Evolutionary conservation across 176 grass and related monocot species (phyloP), one percentile per base, ranked within the genome.

Genomic region (Typha latifolia): DNA sequence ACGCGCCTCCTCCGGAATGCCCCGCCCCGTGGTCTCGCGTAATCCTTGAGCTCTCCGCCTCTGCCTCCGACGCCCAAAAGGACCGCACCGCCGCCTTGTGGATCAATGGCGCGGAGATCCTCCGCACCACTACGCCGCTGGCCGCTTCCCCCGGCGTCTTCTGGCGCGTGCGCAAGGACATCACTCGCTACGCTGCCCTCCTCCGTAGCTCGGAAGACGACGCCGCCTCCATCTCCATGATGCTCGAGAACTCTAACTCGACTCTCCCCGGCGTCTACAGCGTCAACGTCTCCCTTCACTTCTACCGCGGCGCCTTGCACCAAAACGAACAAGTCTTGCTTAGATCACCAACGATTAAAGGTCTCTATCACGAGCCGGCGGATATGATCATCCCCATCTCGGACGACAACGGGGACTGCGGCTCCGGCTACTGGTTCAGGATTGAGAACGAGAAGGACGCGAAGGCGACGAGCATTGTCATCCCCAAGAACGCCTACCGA

Each of bases 61-160:
- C 71, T 14, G 87, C 79, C 66, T 66, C 37, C 65, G 86, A 84
- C 5, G 67, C 50, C 3, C 86, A 87, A 84, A 84, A 79, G 74
- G 86, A 87, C 65, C 86, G 91, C 71, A 82, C 82, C 65, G 81
- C 85, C 61, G 91, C 85, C 69, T 83, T 95, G 12, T 95, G 91
- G 91, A 83, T 95, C 12, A 78, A 51, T 55, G 86, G 91, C 10
- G 91, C 71, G 10, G 91, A 95, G 81, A 24, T 95, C 66, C 81
- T 95, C 0, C 86, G 86, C 23, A 82, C 85, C 49, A 84, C 85
- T 75, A 95, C 91, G 27, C 85, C 86, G 9, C 85, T 90, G 76
- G 84, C 91, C 4, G 73, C 82, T 19, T 53, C 76, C 22, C 51
- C 48, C n/a, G 91, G 91, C 12, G 66, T 96, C 14, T 37, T 73